These are phyloP conservation scores for Daldinia childiae DNA, from an alignment of 495 filamentous ascomycete species.

Conservation along the genomic window DNA sequence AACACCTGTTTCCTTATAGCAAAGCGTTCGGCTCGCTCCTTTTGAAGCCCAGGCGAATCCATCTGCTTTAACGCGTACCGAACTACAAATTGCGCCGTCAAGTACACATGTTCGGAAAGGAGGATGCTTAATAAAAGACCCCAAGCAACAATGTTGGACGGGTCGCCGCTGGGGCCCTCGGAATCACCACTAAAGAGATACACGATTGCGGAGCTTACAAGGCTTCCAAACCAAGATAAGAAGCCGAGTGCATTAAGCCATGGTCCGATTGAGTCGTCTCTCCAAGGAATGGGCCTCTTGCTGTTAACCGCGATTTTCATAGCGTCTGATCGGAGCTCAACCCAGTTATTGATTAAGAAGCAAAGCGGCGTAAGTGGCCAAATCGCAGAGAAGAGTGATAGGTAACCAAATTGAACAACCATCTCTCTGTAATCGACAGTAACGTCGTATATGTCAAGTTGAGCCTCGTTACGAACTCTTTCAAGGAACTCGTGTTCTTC, in stretches of 20 bases:
- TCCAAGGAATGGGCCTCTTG: constrained; percentile 84
- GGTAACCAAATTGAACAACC: constrained; percentile 93
- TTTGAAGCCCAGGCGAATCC: constrained; percentile 83
- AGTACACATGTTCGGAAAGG: constrained; percentile 86
- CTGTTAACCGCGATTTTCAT: constrained; percentile 93
- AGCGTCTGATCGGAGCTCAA: constrained; percentile 92
- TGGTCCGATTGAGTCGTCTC: constrained; percentile 92
- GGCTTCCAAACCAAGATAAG: constrained; percentile 88
- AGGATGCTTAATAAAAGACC: constrained; percentile 85
- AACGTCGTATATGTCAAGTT: constrained; percentile 86
- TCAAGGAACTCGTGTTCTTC: constrained; percentile 81
- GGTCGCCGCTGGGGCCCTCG: constrained; percentile 60
- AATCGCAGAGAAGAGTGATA: constrained; percentile 90
- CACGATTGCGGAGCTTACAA: constrained; percentile 83
- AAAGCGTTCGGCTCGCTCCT: constrained; percentile 80
- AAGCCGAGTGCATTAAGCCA: constrained; percentile 91
- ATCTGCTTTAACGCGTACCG: constrained; percentile 76
- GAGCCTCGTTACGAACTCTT: constrained; percentile 86
- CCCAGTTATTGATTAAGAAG: constrained; percentile 96
- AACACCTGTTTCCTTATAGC: constrained; percentile 76
- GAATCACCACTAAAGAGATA: constrained; percentile 83
- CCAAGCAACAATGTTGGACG: constrained; percentile 77
- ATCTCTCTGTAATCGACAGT: constrained; percentile 91
- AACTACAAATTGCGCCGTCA: constrained; percentile 75
- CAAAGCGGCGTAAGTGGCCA: constrained; percentile 91